phyloP scores from a whole-genome alignment of 495 filamentous ascomycete genomes.

The Penicillium maclennaniae region DNA sequence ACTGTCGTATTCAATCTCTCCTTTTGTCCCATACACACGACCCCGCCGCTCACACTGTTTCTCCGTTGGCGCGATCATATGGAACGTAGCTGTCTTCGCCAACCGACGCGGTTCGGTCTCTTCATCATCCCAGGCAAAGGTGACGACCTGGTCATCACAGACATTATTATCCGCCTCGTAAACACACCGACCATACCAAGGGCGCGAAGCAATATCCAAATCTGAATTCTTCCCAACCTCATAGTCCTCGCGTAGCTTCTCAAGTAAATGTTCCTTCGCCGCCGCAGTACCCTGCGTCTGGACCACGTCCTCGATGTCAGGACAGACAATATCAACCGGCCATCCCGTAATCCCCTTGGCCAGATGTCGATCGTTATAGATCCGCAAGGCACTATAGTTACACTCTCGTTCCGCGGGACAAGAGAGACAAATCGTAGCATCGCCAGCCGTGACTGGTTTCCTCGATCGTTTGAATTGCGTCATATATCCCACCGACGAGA shows the following conservation, averaged over 20 bases:
- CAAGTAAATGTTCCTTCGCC: constrained; percentile 31
- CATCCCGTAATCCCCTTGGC: constrained; percentile 60
- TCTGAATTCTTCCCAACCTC: constrained; percentile 39
- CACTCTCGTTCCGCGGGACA: constrained; percentile 72
- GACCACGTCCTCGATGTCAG: constrained; percentile 75
- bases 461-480: constrained; percentile 65
- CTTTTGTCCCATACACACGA: constrained; percentile 75
- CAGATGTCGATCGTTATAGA: constrained; percentile 65
- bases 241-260: constrained; percentile 64
- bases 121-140: constrained; percentile 69
- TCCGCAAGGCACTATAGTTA: constrained; percentile 74
- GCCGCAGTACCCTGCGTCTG: constrained; percentile 13
- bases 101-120: constrained; percentile 40
- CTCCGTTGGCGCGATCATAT: constrained; percentile 91
- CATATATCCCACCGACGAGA: constrained; percentile 63
- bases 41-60: constrained; percentile 80
- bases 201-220: constrained; percentile 52
- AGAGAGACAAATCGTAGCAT: constrained; percentile 81
- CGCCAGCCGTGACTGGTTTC: constrained; percentile 70
- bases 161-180: constrained; percentile 88
- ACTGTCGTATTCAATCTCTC: constrained; percentile 76
- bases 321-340: constrained; percentile 83
- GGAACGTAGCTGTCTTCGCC: constrained; percentile 82
- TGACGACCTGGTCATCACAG: constrained; percentile 87
- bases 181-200: constrained; percentile 93